Evolutionary conservation across 1,284 basidiomycete genomes (phyloP).

Genomic region (Cutaneotrichosporon cyanovorans): DNA sequence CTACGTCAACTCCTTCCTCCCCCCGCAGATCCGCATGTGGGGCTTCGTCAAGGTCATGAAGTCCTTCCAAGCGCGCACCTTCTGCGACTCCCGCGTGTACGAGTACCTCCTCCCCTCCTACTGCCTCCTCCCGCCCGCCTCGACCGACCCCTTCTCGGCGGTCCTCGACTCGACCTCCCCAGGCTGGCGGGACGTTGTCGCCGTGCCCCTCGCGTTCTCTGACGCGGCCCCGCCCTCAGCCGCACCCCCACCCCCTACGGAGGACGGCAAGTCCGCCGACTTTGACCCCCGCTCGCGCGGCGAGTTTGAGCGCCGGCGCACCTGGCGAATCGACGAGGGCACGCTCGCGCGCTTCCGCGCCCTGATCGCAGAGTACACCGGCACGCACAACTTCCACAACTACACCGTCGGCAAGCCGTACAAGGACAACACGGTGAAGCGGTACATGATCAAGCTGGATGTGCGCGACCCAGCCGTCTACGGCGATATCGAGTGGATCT

Average conservation of each 20-base stretch:
- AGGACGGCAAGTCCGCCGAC: conserved; percentile 38
- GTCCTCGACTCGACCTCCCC: conserved; percentile 45
- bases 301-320: conserved; percentile 42
- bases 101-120: conserved; percentile 96
- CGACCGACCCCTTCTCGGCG: conserved; percentile 58
- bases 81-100: conserved; percentile 90
- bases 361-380: conserved; percentile 61
- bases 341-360: conserved; percentile 56
- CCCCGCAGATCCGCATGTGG: conserved; percentile 89
- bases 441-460: conserved; percentile 78
- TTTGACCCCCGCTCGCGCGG: conserved; percentile 26
- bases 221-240: conserved; percentile 43
- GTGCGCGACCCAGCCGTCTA: conserved; percentile 74
- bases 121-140: conserved; percentile 83
- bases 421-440: conserved; percentile 67
- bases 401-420: conserved; percentile 87
- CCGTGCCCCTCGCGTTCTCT: conserved; percentile 30
- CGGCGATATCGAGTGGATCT: conserved; percentile 91
- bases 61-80: conserved; percentile 82
- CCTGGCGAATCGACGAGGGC: conserved; percentile 59
- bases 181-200: conserved; percentile 38
- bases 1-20: conserved; percentile 79
- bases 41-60: conserved; percentile 79
- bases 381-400: conserved; percentile 85
- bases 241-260: conserved; percentile 38